phyloP scores from a whole-genome alignment of 2,329 filamentous ascomycete genomes.

The Kalmusia sp. region DNA sequence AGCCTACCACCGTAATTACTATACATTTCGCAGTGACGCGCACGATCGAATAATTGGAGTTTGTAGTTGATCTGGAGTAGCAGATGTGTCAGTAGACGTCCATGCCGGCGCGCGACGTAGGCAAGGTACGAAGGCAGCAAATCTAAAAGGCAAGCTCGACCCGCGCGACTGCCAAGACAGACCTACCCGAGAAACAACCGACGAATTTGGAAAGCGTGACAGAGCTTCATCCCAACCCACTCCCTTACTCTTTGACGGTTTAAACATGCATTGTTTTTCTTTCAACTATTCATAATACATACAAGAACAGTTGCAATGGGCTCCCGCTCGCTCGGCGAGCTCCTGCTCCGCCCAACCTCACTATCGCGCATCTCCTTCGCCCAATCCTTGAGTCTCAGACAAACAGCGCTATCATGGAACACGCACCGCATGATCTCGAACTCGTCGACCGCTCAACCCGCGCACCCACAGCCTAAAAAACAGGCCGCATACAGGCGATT shows the following conservation, averaged over 20 bases:
- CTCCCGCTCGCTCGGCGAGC: slow-evolving; percentile 40
- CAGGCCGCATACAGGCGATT: background rate
- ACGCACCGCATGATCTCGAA: slow-evolving; percentile 19
- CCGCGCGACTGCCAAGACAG: slow-evolving; percentile 11
- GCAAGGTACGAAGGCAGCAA: slow-evolving; percentile 2
- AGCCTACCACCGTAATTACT: slow-evolving; percentile 45
- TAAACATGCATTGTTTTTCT: background rate
- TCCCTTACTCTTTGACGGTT: background rate
- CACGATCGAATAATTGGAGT: background rate
- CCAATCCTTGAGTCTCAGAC: slow-evolving; percentile 13
- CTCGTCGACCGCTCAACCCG: slow-evolving; percentile 7
- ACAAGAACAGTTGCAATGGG: slow-evolving; percentile 25
- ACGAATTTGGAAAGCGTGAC: slow-evolving; percentile 32
- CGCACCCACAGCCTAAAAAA: slow-evolving; percentile 19
- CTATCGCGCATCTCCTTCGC: slow-evolving; percentile 25
- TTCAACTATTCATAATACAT: background rate
- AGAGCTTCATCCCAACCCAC: background rate
- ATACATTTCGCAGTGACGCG: slow-evolving; percentile 36
- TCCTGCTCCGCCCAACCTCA: slow-evolving; percentile 38
- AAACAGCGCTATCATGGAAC: slow-evolving; percentile 22
- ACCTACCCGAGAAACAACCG: slow-evolving; percentile 14
- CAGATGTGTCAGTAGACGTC: background rate
- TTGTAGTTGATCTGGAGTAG: background rate
- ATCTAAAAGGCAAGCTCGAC: slow-evolving; percentile 22
- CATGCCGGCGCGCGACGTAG: background rate